Conservation (phyloP, 179 eudicot species). For the Heliamphora pulchella region DNA sequence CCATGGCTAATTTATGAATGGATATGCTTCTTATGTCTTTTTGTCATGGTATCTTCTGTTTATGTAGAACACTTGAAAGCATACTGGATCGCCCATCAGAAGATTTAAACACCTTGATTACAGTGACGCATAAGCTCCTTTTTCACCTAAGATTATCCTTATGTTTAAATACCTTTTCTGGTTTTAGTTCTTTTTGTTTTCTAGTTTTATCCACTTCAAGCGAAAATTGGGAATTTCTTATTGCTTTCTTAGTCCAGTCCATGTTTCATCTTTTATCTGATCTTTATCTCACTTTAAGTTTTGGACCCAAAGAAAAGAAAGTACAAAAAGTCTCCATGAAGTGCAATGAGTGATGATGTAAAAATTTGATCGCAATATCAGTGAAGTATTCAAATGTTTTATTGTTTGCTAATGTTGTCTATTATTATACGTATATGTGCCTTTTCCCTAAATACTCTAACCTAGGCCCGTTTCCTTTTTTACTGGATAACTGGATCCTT, state of each 20-base stretch:
- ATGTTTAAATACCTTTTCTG: background rate
- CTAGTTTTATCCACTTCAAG: background rate
- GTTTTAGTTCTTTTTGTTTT: background rate
- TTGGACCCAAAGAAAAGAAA: background rate
- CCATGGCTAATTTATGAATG: background rate
- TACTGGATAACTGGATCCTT: background rate
- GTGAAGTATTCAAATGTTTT: background rate
- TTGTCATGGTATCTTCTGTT: background rate
- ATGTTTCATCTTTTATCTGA: background rate
- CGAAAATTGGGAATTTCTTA: background rate
- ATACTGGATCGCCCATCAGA: background rate
- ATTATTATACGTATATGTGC: background rate
- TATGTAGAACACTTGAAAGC: background rate
- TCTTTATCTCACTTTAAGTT: background rate
- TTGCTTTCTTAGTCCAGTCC: background rate
- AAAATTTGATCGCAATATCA: background rate
- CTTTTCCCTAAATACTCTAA: background rate
- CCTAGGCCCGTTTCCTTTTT: background rate
- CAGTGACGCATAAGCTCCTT: background rate
- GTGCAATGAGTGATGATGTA: background rate
- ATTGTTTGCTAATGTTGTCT: background rate
- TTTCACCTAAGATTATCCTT: slow-evolving; percentile 5
- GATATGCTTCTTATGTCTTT: background rate
- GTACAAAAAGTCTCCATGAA: background rate
- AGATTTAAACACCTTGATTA: slow-evolving; percentile 12